Evolutionary conservation across 2,329 filamentous ascomycete species (phyloP).

Genomic region (Didymella sp.): DNA sequence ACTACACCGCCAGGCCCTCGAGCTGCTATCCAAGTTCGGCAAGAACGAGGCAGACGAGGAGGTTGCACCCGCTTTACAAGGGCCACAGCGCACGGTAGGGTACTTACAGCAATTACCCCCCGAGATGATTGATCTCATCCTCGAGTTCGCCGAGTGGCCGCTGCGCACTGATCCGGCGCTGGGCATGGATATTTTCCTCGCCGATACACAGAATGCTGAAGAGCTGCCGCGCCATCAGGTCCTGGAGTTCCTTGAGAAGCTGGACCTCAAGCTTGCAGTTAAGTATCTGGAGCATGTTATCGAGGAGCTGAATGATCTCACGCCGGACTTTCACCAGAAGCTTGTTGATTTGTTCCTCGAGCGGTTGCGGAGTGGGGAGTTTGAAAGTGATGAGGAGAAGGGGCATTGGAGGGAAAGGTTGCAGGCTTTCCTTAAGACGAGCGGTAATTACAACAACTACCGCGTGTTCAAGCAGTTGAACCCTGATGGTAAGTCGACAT

Average conservation of each 20-base stretch:
- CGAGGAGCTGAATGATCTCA: slow-evolving; percentile 81
- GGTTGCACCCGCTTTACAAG: slow-evolving; percentile 67
- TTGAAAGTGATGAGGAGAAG: slow-evolving; percentile 45
- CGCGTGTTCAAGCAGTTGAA: slow-evolving; percentile 81
- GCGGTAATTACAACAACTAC: slow-evolving; percentile 79
- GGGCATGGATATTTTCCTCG: slow-evolving; percentile 91
- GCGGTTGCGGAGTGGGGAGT: slow-evolving; percentile 53
- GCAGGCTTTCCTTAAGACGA: slow-evolving; percentile 76
- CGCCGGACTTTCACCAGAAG: slow-evolving; percentile 84
- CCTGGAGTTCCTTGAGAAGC: slow-evolving; percentile 72
- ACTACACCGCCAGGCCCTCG: slow-evolving; percentile 84
- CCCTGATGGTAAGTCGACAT: slow-evolving; percentile 68
- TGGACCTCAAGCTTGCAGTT: slow-evolving; percentile 75
- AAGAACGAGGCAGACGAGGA: slow-evolving; percentile 58
- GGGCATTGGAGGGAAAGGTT: slow-evolving; percentile 68
- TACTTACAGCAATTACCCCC: slow-evolving; percentile 91
- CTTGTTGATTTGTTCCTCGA: slow-evolving; percentile 76
- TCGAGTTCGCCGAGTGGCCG: slow-evolving; percentile 92
- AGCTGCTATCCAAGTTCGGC: slow-evolving; percentile 82
- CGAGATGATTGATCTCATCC: slow-evolving; percentile 85
- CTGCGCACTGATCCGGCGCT: slow-evolving; percentile 73
- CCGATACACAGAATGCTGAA: slow-evolving; percentile 94
- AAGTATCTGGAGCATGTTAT: slow-evolving; percentile 92
- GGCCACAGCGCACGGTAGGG: slow-evolving; percentile 81
- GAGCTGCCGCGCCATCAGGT: slow-evolving; percentile 80